Evolutionary conservation across 2,329 filamentous ascomycete species (phyloP), one percentile per base, ranked within the genome.

Genomic region (Diaporthe vexans): DNA sequence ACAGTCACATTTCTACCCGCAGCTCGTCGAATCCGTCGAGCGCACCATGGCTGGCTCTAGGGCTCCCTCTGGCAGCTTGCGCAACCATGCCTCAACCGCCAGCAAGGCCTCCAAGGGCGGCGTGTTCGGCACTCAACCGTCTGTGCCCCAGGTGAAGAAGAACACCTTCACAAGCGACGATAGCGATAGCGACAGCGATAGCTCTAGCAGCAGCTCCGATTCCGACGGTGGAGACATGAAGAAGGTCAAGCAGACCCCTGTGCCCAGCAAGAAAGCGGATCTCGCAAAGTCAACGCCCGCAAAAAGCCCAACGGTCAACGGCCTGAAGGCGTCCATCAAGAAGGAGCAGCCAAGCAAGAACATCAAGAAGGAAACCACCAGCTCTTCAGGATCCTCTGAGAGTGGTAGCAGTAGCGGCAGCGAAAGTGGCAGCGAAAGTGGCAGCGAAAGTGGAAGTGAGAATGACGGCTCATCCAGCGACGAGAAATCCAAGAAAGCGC

Each of bases 71-170:
- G 75, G 72, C 35, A 73, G 74, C 61, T 67, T 75, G 57, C 67
- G 68, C 56, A 74, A 68, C 43, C 75, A 76, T 40, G 71, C 77
- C 40, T 73, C 72, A 61, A 76, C 75, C 19, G 72, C 77, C 33
- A 71, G 54, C 54, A 76, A 69, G 71, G 67, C 46, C 13, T 65
- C 52, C 48, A 35, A 68, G 21, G 29, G 33, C 52, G 26, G 54
- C 57, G 51, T 56, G 8, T 65, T 73, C 5, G 37, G 37, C 15
- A 21, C 77, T 77, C 51, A 77, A 19, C 71, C 77, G 37, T 76
- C 81, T 35, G 76, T 80, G 63, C 74, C 79, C 48, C 72, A 75
- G n/a, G 74, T 82, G 73, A 85, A 84, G 76, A 81, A 80, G 69
- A 79, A 75, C 73, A 78, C 83, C 48, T 83, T 84, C 63, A 76